Evolutionary conservation across 768 basidiomycete genomes (phyloP).

Genomic region (Solioccasus polychromus): DNA sequence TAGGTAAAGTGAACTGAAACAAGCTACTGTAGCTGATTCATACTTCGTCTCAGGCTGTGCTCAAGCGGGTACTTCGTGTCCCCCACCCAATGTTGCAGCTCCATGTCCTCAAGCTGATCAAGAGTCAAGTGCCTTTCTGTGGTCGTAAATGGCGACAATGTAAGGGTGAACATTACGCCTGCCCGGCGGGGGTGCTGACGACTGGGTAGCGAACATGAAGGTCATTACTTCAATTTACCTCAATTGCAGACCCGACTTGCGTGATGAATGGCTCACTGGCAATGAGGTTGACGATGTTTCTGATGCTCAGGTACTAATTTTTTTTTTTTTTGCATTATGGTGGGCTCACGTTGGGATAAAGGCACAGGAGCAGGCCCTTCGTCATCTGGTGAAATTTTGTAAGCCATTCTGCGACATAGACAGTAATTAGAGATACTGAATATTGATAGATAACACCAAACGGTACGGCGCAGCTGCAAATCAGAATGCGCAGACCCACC

Average conservation of each 20-base stretch:
- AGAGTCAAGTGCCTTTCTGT: constrained; percentile 98
- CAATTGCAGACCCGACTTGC: constrained; percentile 92
- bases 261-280: constrained; percentile 97
- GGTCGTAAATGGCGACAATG: constrained; percentile 98
- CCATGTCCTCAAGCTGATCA: constrained; percentile 94
- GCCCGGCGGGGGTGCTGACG: constrained; percentile 9
- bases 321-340: constrained; percentile 2
- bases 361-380: constrained; percentile 94
- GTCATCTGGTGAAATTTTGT: constrained; percentile 95
- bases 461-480: constrained; percentile 70
- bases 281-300: constrained; percentile 87
- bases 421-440: constrained; percentile 5
- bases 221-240: constrained; percentile 98
- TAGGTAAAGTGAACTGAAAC: constrained; percentile 37
- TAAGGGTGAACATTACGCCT: constrained; percentile 36
- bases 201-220: constrained; percentile 90
- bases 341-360: constrained; percentile 32
- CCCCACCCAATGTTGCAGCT: constrained; percentile 93
- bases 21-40: constrained; percentile 4
- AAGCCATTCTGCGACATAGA: constrained; percentile 30
- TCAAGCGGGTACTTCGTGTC: constrained; percentile 93
- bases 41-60: constrained; percentile 65
- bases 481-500: constrained; percentile 58
- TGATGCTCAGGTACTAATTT: constrained; percentile 74
- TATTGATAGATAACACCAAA: constrained; percentile 75